Conservation (phyloP, 495 filamentous ascomycete genomes). For the Hyaloscypha variabilis region DNA sequence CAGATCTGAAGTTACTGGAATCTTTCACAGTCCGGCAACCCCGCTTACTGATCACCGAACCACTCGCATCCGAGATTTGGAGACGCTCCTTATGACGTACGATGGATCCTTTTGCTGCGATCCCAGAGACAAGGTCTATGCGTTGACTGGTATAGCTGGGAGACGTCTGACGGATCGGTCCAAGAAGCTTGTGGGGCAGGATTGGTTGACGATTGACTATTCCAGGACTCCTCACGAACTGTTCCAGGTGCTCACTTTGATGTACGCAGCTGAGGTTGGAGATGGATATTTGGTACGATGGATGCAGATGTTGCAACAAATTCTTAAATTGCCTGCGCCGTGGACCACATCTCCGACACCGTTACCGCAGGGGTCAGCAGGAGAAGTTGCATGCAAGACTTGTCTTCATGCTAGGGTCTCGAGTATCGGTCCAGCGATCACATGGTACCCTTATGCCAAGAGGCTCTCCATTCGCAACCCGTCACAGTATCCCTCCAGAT, state of each 20-base stretch:
- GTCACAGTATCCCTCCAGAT: neutral
- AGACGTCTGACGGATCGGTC: neutral
- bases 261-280: neutral
- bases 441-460: neutral
- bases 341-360: neutral
- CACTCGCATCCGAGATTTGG: neutral
- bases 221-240: neutral
- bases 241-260: neutral
- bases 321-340: neutral
- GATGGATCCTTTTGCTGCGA: slow-evolving; percentile 4
- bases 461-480: neutral
- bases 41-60: neutral
- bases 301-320: neutral
- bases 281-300: neutral
- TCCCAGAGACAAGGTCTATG: slow-evolving; percentile 8
- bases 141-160: neutral
- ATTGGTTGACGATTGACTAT: slow-evolving; percentile 6
- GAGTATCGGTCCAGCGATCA: neutral
- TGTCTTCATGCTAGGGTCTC: neutral
- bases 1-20: neutral
- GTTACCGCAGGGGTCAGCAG: neutral
- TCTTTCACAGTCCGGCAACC: neutral
- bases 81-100: neutral
- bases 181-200: neutral
- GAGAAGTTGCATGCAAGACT: neutral